Conservation (phyloP, 1,284 basidiomycete genomes). For the Mycena citricolor region DNA sequence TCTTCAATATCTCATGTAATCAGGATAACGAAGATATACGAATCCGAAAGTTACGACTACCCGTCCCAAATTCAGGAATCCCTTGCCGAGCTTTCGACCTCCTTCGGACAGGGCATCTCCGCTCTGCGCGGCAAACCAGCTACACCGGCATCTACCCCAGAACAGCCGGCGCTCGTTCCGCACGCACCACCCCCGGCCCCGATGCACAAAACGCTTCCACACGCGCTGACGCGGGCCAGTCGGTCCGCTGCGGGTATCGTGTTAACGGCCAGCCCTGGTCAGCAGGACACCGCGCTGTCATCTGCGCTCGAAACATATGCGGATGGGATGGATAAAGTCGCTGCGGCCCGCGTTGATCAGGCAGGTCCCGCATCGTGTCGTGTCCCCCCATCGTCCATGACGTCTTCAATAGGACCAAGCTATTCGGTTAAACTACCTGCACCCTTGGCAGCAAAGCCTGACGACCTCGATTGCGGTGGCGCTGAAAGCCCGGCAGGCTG, state of each 20-base stretch:
- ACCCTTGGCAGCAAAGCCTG: conserved; percentile 90
- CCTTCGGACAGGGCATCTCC: conserved; percentile 77
- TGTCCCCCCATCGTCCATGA: background rate
- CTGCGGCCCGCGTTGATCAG: conserved; percentile 82
- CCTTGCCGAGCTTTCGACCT: conserved; percentile 66
- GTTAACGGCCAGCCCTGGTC: background rate
- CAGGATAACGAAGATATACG: conserved; percentile 85
- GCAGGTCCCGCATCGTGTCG: background rate
- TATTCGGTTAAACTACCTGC: conserved; percentile 76
- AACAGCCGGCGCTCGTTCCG: conserved; percentile 52
- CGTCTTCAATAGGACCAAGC: conserved; percentile 49
- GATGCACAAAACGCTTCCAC: conserved; percentile 90
- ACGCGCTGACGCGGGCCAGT: conserved; percentile 83
- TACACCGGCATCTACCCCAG: conserved; percentile 81
- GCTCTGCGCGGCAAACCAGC: conserved; percentile 83
- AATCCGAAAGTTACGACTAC: conserved; percentile 78
- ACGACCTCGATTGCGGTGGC: conserved; percentile 81
- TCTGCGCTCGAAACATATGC: conserved; percentile 81
- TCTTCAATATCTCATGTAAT: background rate
- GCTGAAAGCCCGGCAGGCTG: conserved; percentile 88
- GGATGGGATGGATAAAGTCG: conserved; percentile 84
- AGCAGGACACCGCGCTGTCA: conserved; percentile 34
- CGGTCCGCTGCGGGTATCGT: conserved; percentile 6
- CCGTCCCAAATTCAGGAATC: conserved; percentile 81
- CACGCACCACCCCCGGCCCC: conserved; percentile 64